A percentile compares a stretch with the other conserved stretches of the same genome.
phyloP scores from a whole-genome alignment of 2,329 filamentous ascomycete genomes.

The Cladorrhinum sp. region DNA sequence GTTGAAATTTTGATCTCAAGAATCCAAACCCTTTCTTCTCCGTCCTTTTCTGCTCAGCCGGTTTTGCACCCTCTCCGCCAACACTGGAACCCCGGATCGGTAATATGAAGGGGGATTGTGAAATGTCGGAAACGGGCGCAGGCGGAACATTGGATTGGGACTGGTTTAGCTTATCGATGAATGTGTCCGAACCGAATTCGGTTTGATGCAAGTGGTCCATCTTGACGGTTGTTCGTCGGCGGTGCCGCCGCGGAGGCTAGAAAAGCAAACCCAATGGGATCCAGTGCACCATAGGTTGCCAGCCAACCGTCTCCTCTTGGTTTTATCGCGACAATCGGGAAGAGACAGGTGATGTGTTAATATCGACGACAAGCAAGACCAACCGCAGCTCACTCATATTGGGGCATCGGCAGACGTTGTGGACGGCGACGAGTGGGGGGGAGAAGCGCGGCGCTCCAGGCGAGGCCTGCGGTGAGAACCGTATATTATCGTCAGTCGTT shows the following conservation, averaged over 20 bases:
- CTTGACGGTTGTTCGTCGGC: constrained; percentile 17
- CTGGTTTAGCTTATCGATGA: constrained; percentile 60
- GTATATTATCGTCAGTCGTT: neutral
- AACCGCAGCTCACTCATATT: constrained; percentile 35
- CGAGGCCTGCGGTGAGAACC: neutral
- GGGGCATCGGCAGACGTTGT: constrained; percentile 28
- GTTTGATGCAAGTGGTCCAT: constrained; percentile 64
- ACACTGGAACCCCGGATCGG: constrained; percentile 28
- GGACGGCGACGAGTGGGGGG: neutral
- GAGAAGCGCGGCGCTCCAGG: neutral
- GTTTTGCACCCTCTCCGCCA: constrained; percentile 22
- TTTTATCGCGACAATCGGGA: constrained; percentile 23
- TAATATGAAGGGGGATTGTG: constrained; percentile 30
- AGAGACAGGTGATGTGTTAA: constrained; percentile 14
- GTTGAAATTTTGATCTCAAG: constrained; percentile 36
- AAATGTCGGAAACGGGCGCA: constrained; percentile 1
- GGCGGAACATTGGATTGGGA: constrained; percentile 43
- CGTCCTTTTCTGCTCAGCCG: constrained; percentile 26
- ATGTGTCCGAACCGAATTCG: constrained; percentile 64
- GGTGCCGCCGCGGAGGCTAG: constrained; percentile 22
- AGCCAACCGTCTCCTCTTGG: neutral
- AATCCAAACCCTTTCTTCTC: constrained; percentile 39
- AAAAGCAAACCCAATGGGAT: constrained; percentile 12
- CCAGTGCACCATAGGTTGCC: constrained; percentile 13
- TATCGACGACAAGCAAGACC: constrained; percentile 25